A percentile compares a stretch with the other conserved stretches of the same genome.
These are phyloP conservation scores for Asterophora parasitica DNA, from an alignment of 768 basidiomycete genomes.

Conservation along the genomic window DNA sequence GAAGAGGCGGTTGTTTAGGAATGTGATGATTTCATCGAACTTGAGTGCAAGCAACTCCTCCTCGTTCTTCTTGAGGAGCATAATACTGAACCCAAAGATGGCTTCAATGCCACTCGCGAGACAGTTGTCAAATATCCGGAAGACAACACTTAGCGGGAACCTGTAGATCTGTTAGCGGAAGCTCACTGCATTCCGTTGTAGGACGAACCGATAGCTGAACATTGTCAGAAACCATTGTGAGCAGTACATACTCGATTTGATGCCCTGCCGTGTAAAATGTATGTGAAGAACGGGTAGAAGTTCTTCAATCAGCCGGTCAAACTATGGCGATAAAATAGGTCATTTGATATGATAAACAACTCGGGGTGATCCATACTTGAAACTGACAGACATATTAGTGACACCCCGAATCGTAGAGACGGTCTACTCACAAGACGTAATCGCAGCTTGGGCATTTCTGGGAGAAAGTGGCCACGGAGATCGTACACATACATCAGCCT, in stretches of 20 bases:
- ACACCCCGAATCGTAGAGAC: background rate
- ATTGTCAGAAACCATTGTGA: conserved; percentile 98
- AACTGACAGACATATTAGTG: conserved; percentile 35
- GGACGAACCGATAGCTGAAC: conserved; percentile 83
- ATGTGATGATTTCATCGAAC: conserved; percentile 87
- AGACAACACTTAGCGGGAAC: conserved; percentile 91
- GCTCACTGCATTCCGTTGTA: background rate
- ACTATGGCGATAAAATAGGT: conserved; percentile 39
- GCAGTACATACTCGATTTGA: conserved; percentile 98
- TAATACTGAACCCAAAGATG: conserved; percentile 91
- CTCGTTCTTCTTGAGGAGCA: conserved; percentile 85
- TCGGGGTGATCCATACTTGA: conserved; percentile 39
- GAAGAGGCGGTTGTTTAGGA: conserved; percentile 76
- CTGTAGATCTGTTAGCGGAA: conserved; percentile 33
- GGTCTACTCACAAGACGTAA: conserved; percentile 65
- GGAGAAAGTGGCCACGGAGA: conserved; percentile 93
- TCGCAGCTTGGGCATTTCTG: conserved; percentile 98
- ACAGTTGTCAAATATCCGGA: conserved; percentile 94
- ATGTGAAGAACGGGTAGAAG: conserved; percentile 87
- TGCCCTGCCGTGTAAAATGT: conserved; percentile 88
- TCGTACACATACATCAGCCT: conserved; percentile 96
- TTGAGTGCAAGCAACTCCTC: conserved; percentile 70
- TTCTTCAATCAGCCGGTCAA: conserved; percentile 93
- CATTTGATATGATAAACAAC: conserved; percentile 1
- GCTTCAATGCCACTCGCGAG: conserved; percentile 97